These are phyloP conservation scores for Macroventuria anomochaeta DNA, from an alignment of 2,329 filamentous ascomycete species.

Conservation along the genomic window DNA sequence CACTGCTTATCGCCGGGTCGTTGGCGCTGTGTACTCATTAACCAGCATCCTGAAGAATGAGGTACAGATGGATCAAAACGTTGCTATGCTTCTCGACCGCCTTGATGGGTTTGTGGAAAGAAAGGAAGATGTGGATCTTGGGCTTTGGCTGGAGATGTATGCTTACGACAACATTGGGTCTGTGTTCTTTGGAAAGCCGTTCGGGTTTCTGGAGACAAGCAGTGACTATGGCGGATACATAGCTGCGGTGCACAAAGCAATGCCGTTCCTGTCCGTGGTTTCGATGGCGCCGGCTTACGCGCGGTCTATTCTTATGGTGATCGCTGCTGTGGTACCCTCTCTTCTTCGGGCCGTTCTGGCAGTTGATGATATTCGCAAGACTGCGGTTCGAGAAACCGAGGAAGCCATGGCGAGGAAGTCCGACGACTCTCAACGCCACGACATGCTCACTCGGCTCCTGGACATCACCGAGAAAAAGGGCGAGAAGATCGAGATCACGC, in stretches of 20 bases:
- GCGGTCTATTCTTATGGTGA: constrained; percentile 16
- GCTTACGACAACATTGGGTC: constrained; percentile 27
- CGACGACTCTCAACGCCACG: constrained; percentile 28
- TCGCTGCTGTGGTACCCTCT: constrained; percentile 24
- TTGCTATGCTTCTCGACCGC: constrained; percentile 27
- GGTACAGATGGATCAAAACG: constrained; percentile 30
- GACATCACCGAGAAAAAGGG: constrained; percentile 30
- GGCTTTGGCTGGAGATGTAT: constrained; percentile 38
- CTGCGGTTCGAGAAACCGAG: constrained; percentile 24
- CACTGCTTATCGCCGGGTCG: constrained; percentile 2
- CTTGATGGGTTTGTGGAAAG: constrained; percentile 29
- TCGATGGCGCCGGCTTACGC: constrained; percentile 20
- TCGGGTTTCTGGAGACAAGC: constrained; percentile 29
- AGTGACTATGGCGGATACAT: constrained; percentile 30
- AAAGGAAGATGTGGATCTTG: constrained; percentile 30
- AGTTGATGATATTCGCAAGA: constrained; percentile 24
- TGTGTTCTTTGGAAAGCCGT: constrained; percentile 32
- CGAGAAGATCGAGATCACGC: not conserved
- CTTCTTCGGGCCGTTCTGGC: constrained; percentile 34
- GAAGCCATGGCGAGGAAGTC: constrained; percentile 15
- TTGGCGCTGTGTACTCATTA: constrained; percentile 47
- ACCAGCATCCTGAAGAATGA: constrained; percentile 49
- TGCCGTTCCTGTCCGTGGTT: constrained; percentile 28
- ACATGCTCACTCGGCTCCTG: constrained; percentile 41
- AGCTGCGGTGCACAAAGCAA: constrained; percentile 45